A percentile compares a stretch with the other conserved stretches of the same genome.
Evolutionary conservation across 768 basidiomycete genomes (phyloP).

Genomic region (Russula abietina): DNA sequence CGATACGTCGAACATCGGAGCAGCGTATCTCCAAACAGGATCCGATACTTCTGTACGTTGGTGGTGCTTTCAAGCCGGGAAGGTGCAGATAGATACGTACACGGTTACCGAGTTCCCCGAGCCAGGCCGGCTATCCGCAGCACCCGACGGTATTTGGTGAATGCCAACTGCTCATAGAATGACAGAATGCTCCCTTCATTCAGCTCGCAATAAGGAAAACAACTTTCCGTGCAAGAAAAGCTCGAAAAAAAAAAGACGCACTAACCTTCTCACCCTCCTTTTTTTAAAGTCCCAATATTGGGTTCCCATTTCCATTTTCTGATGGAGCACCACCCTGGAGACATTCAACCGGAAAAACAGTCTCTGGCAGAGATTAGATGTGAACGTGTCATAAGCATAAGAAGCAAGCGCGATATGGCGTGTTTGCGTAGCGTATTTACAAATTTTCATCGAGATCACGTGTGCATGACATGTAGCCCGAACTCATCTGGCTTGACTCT

Average conservation of each 20-base stretch:
- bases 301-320: not conserved
- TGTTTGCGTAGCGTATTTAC: too few relatives aligned
- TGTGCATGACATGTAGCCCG: not conserved
- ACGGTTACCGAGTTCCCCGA: not conserved
- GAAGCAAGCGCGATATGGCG: too few relatives aligned
- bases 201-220: not conserved
- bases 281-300: not conserved
- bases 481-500: too few relatives aligned
- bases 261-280: not conserved
- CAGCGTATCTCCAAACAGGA: not conserved
- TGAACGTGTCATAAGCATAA: too few relatives aligned
- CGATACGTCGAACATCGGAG: not conserved
- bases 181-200: too few relatives aligned
- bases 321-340: not conserved
- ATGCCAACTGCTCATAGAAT: not conserved
- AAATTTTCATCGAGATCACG: not conserved
- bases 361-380: too few relatives aligned
- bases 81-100: not conserved
- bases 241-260: too few relatives aligned
- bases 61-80: not conserved
- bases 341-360: not conserved
- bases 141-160: not conserved
- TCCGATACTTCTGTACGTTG: not conserved
- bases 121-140: not conserved
- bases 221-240: not conserved